A percentile compares a stretch with the other conserved stretches of the same genome.
Conservation (phyloP, 352 stramenopile species). For the Pseudoperonospora humuli region DNA sequence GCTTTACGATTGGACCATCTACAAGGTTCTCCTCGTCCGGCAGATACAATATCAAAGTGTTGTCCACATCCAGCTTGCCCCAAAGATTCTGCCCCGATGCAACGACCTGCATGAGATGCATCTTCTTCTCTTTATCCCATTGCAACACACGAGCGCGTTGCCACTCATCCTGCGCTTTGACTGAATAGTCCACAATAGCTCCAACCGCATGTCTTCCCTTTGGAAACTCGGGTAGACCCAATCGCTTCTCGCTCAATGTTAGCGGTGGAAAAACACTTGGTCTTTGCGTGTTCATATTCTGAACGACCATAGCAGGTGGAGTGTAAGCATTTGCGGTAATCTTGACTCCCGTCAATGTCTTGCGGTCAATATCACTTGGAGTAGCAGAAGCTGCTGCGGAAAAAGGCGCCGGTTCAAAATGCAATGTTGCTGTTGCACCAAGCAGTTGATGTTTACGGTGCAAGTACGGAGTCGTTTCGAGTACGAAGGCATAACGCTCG, state of each 20-base stretch:
- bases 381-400: not conserved
- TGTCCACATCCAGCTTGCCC: conserved; percentile 40
- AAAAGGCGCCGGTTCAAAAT: conserved; percentile 17
- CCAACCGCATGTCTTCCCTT: conserved; percentile 36
- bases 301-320: conserved; percentile 32
- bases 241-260: conserved; percentile 13
- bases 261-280: conserved; percentile 42
- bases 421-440: conserved; percentile 33
- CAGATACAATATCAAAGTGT: conserved; percentile 67
- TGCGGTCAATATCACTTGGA: conserved; percentile 19
- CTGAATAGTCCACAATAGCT: conserved; percentile 69
- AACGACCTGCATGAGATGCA: conserved; percentile 67
- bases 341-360: conserved; percentile 22
- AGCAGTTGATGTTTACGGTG: conserved; percentile 38
- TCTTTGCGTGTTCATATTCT: conserved; percentile 34
- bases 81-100: conserved; percentile 50
- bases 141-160: conserved; percentile 59
- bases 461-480: conserved; percentile 66
- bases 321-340: conserved; percentile 35
- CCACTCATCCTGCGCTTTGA: conserved; percentile 62
- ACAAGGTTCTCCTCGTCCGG: conserved; percentile 42
- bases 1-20: conserved; percentile 48
- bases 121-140: conserved; percentile 50
- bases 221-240: conserved; percentile 53
- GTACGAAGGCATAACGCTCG: conserved; percentile 61